Evolutionary conservation across 2,329 filamentous ascomycete genomes (phyloP).

Genomic region (Fusarium sarcochroum): DNA sequence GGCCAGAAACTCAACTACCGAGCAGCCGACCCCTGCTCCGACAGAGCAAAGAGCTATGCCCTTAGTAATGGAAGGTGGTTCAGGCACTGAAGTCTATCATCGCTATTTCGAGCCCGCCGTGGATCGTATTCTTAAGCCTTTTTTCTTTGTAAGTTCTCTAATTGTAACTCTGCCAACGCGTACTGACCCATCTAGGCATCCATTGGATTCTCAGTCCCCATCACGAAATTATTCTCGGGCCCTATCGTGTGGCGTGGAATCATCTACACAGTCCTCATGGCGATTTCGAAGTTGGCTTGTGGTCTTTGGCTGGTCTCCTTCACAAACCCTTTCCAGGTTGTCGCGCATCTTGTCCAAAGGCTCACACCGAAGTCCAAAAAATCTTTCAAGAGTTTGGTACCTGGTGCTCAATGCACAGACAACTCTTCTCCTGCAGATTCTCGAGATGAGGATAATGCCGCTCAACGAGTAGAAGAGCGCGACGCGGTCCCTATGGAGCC

Average conservation of each 20-base stretch:
- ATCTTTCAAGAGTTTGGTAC: slow-evolving; percentile 3
- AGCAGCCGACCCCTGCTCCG: not conserved
- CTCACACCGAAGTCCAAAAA: not conserved
- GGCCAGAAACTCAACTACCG: not conserved
- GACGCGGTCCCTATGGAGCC: not conserved
- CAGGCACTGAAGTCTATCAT: slow-evolving; percentile 29
- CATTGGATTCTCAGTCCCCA: slow-evolving; percentile 84
- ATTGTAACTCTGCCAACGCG: accelerated
- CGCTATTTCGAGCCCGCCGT: slow-evolving; percentile 55
- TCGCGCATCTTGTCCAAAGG: not conserved
- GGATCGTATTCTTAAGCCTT: slow-evolving; percentile 72
- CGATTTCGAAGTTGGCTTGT: slow-evolving; percentile 71
- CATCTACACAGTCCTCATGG: slow-evolving; percentile 80
- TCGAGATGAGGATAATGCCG: not conserved
- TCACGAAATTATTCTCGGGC: slow-evolving; percentile 76
- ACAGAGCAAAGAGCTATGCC: not conserved
- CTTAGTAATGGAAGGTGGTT: not conserved
- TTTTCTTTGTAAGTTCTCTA: slow-evolving; percentile 75
- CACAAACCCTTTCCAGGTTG: slow-evolving; percentile 2
- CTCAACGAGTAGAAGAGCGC: not conserved
- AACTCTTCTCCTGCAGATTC: not conserved
- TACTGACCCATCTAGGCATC: slow-evolving; percentile 57
- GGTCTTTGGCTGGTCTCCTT: slow-evolving; percentile 68
- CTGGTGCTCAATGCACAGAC: slow-evolving; percentile 33
- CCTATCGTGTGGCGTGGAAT: slow-evolving; percentile 79